These are phyloP conservation scores for Chytridiales sp. DNA, from an alignment of 371 early-diverging fungal genomes.

Conservation along the genomic window DNA sequence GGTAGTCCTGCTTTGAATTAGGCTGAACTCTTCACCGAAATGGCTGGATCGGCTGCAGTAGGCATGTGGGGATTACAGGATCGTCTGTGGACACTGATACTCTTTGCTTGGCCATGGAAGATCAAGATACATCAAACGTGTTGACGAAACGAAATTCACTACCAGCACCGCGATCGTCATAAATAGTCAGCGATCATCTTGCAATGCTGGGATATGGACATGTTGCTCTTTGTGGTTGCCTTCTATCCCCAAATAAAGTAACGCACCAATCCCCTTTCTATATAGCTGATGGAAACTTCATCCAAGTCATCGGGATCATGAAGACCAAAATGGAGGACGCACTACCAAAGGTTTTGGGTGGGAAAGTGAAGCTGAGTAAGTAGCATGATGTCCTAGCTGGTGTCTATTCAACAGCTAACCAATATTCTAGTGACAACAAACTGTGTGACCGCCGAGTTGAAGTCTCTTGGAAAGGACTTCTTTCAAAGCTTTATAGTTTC, in stretches of 20 bases:
- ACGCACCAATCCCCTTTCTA: neutral
- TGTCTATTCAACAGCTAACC: constrained; percentile 7
- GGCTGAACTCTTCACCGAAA: no score
- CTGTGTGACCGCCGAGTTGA: constrained; percentile 74
- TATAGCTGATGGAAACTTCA: constrained; percentile 76
- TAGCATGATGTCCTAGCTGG: neutral
- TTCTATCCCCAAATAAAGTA: neutral
- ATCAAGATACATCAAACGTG: no score
- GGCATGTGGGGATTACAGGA: no score
- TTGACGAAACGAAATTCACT: no score
- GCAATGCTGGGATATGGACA: neutral
- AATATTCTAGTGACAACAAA: constrained; percentile 68
- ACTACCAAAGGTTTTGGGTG: constrained; percentile 58
- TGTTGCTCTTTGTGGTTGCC: constrained; percentile 3
- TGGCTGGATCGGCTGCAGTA: no score
- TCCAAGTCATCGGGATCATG: constrained; percentile 59
- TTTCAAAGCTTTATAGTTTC: constrained; percentile 60
- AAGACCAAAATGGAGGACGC: constrained; percentile 58
- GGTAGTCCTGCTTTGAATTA: no score
- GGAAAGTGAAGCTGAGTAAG: constrained; percentile 62
- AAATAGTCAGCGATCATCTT: no score
- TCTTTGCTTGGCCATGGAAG: no score
- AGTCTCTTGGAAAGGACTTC: constrained; percentile 61
- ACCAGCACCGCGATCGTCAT: no score
- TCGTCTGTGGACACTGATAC: no score